Conservation (phyloP, 805 yeast genomes). For the Vanderwaltozyma polyspora region DNA sequence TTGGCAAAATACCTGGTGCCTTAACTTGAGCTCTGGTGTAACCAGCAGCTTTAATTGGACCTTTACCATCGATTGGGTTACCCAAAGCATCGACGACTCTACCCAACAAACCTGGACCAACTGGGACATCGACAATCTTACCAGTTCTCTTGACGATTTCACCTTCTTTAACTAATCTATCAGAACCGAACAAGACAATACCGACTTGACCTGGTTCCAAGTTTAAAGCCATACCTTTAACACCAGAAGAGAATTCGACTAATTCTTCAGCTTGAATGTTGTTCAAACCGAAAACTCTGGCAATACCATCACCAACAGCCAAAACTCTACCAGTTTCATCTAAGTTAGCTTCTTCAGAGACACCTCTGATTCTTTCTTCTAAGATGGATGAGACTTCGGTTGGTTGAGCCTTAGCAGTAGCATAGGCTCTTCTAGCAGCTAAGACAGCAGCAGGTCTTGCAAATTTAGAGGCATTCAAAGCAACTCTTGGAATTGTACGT, state of each 20-base stretch:
- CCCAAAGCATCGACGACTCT: constrained; percentile 99
- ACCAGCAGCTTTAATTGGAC: constrained; percentile 81
- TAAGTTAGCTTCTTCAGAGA: constrained; percentile 91
- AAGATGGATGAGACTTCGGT: constrained; percentile 98
- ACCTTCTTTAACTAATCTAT: constrained; percentile 97
- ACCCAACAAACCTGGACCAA: constrained; percentile 96
- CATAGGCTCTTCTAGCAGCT: constrained; percentile 43
- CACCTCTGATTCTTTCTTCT: constrained; percentile 99
- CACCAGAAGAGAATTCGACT: constrained; percentile 98
- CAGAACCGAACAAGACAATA: constrained; percentile 99
- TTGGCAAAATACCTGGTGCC: constrained; percentile 99
- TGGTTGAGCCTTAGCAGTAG: constrained; percentile 87
- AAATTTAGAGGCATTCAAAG: constrained; percentile 11
- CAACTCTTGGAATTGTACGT: constrained; percentile 78
- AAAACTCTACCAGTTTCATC: constrained; percentile 99
- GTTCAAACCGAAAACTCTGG: constrained; percentile 99
- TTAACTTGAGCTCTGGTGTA: constrained; percentile 94
- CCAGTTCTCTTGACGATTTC: constrained; percentile 99
- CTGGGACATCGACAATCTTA: constrained; percentile 97
- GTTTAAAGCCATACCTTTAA: constrained; percentile 99
- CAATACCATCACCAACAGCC: constrained; percentile 99
- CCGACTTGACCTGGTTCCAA: constrained; percentile 99
- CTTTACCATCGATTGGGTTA: constrained; percentile 99
- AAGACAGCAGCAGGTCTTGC: background rate
- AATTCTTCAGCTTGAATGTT: constrained; percentile 99